phyloP scores from a whole-genome alignment of 768 basidiomycete genomes.

The Amanita phalloides region DNA sequence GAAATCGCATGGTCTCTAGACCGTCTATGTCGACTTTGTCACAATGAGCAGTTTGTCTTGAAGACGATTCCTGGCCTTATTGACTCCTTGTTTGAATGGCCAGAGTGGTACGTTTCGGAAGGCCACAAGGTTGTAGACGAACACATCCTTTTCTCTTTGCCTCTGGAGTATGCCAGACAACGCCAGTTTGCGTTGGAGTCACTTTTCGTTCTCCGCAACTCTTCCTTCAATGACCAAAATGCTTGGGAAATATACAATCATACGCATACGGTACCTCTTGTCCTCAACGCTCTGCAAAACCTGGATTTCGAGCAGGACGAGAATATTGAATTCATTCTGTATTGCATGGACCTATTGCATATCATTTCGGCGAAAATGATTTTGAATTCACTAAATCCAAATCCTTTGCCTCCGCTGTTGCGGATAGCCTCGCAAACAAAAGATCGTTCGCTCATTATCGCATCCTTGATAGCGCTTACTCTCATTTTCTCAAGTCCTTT shows the following conservation, averaged over 20 bases:
- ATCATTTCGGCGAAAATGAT: slow-evolving; percentile 39
- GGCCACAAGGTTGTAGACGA: slow-evolving; percentile 40
- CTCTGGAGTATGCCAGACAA: slow-evolving; percentile 38
- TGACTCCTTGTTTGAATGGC: slow-evolving; percentile 81
- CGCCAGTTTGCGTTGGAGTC: slow-evolving; percentile 78
- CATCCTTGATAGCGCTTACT: slow-evolving; percentile 49
- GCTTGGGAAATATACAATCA: slow-evolving; percentile 47
- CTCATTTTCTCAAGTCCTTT: slow-evolving; percentile 49
- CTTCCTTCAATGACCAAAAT: slow-evolving; percentile 61
- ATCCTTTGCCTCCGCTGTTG: slow-evolving; percentile 48
- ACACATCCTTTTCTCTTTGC: slow-evolving; percentile 42
- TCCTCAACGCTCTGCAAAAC: slow-evolving; percentile 54
- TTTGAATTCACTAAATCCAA: slow-evolving; percentile 22
- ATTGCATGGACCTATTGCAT: slow-evolving; percentile 63
- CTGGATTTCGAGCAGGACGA: slow-evolving; percentile 53
- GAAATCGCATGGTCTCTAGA: slow-evolving; percentile 90
- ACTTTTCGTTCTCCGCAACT: slow-evolving; percentile 79
- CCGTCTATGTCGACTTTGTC: slow-evolving; percentile 70
- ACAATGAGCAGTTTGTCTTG: slow-evolving; percentile 70
- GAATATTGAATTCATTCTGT: slow-evolving; percentile 62
- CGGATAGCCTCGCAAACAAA: slow-evolving; percentile 43
- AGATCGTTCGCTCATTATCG: slow-evolving; percentile 70
- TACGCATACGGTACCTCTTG: slow-evolving; percentile 51
- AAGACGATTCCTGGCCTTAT: slow-evolving; percentile 66
- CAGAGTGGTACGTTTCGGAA: slow-evolving; percentile 67